Conservation (phyloP, 2,329 filamentous ascomycete species). For the Monilinia fructicola region DNA sequence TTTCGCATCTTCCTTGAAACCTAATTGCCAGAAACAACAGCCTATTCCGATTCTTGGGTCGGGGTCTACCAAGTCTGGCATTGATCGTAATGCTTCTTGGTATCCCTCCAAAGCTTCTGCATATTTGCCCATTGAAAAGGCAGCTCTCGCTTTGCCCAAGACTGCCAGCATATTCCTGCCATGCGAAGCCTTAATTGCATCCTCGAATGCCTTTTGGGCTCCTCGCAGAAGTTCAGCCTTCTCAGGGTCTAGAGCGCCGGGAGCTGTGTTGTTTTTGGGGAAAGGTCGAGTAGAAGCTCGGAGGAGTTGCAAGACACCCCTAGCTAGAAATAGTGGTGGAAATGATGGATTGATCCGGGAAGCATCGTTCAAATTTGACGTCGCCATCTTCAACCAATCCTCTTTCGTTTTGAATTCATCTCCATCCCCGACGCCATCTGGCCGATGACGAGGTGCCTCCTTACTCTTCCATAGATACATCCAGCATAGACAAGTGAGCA, state of each 20-base stretch:
- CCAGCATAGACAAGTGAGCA: conserved; percentile 69
- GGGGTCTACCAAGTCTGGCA: conserved; percentile 85
- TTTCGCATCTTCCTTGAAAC: conserved; percentile 90
- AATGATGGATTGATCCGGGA: conserved; percentile 90
- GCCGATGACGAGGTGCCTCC: conserved; percentile 63
- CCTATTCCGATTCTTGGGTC: conserved; percentile 96
- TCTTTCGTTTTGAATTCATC: conserved; percentile 84
- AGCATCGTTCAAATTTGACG: conserved; percentile 90
- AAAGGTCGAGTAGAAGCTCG: conserved; percentile 81
- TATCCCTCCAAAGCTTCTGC: conserved; percentile 80
- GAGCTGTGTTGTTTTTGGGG: conserved; percentile 51
- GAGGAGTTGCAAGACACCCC: conserved; percentile 84
- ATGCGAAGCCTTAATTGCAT: conserved; percentile 80
- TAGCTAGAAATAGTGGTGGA: conserved; percentile 84
- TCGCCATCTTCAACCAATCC: conserved; percentile 86
- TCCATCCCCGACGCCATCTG: conserved; percentile 62
- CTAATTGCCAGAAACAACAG: conserved; percentile 95
- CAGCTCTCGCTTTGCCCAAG: conserved; percentile 82
- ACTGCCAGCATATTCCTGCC: conserved; percentile 89
- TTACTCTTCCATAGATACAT: conserved; percentile 69
- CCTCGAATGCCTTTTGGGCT: conserved; percentile 91
- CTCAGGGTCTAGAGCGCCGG: conserved; percentile 67
- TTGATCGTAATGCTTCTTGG: conserved; percentile 81
- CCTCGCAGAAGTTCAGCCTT: conserved; percentile 76
- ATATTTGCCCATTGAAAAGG: conserved; percentile 85